Evolutionary conservation across 2,329 filamentous ascomycete genomes (phyloP).

Genomic region (Colletotrichum agaves): DNA sequence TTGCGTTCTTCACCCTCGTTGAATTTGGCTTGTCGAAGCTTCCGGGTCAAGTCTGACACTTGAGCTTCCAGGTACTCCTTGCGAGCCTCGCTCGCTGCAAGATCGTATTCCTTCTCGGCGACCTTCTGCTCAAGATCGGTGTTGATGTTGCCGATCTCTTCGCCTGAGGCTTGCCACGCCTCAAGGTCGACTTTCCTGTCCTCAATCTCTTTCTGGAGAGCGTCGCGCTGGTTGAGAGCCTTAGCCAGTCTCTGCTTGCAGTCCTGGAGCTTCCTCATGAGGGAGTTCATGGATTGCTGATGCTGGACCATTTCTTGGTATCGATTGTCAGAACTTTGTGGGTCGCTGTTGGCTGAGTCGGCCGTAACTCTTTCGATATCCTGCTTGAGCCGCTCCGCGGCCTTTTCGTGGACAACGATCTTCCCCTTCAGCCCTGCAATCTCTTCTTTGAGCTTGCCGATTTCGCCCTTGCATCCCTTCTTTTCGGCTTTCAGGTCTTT

Average conservation of each 20-base stretch:
- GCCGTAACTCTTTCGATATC: not conserved
- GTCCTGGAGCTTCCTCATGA: not conserved
- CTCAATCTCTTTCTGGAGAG: not conserved
- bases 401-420: not conserved
- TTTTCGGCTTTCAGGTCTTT: not conserved
- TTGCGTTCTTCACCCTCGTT: not conserved
- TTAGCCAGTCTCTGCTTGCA: not conserved
- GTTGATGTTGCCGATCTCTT: not conserved
- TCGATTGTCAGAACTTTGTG: not conserved
- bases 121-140: not conserved
- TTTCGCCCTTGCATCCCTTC: not conserved
- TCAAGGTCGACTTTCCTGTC: not conserved
- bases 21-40: not conserved
- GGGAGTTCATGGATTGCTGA: not conserved
- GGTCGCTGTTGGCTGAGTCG: not conserved
- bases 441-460: not conserved
- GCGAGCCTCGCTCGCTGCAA: not conserved
- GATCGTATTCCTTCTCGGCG: not conserved
- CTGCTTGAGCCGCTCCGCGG: not conserved
- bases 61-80: not conserved
- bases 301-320: not conserved
- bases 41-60: not conserved
- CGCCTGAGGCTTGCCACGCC: slow-evolving; percentile 1
- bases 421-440: not conserved
- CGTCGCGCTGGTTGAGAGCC: not conserved